Base-by-base conservation (phyloP, 257 asterid species). In the Dorcoceras hygrometricum region DNA sequence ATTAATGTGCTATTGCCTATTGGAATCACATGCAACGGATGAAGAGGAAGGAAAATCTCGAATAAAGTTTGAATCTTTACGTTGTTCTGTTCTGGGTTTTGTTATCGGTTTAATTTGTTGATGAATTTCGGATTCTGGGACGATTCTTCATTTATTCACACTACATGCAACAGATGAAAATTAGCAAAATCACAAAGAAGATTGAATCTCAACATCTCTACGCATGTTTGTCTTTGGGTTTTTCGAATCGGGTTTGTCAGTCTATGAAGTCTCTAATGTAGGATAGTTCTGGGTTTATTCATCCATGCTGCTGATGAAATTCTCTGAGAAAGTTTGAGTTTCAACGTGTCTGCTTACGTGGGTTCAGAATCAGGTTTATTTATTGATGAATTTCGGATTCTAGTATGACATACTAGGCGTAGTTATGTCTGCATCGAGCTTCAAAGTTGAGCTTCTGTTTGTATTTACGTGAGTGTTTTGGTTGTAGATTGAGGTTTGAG, bases 111-210 rank as follows among this genome's bases (percentile, higher is more conserved):
- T 43, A 4, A 28, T 77, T 70, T 75, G 46, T 19, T 70, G 26
- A 57, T 74, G 70, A 69, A 57, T 56, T 65, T 67, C 26, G 77
- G 75, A 70, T 74, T 68, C 65, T 70, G 54, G 59, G 60, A 76
- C 77, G 50, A 3, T 67, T 36, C 10, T 23, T 10, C 63, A 62
- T 64, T 55, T n/a, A 50, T 61, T 61, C 24, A 32, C 48, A 32
- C 67, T 4, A 34, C 67, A 73, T 66, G 68, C 71, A 73, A 23
- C n/a, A 32, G 51, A 62, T 8, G 18, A n/a, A 8, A 24, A 56
- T 31, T n/a, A 25, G 6, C n/a, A 26, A 51, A 20, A 66, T 60
- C 8, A 9, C 53, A 11, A 22, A 11, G 56, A 36, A 65, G 5
- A 25, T 67, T 53, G 19, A 32, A 29, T 5, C n/a, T 20, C 20